Evolutionary conservation across 768 basidiomycete genomes (phyloP).

Genomic region (Agaricus subrufescens): DNA sequence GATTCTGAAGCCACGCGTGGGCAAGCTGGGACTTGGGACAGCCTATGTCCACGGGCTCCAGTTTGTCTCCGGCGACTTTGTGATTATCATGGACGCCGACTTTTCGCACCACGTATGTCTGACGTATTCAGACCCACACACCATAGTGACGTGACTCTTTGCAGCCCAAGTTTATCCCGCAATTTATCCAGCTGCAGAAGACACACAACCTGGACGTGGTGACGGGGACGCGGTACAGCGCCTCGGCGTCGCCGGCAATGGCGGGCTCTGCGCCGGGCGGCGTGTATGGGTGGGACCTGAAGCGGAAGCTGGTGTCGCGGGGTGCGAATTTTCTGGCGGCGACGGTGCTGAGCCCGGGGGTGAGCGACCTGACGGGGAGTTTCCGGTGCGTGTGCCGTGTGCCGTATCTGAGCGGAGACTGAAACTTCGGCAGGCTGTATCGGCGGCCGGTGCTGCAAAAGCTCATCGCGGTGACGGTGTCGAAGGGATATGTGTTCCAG

Average conservation of each 20-base stretch:
- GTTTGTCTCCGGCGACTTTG: constrained; percentile 87
- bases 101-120: constrained; percentile 86
- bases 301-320: constrained; percentile 80
- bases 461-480: constrained; percentile 80
- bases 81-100: constrained; percentile 97
- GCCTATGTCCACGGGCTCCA: constrained; percentile 91
- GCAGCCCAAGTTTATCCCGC: constrained; percentile 92
- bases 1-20: constrained; percentile 82
- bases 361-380: constrained; percentile 87
- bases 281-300: constrained; percentile 91
- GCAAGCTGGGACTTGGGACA: constrained; percentile 89
- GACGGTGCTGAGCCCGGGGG: constrained; percentile 78
- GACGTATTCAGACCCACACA: constrained; percentile 1
- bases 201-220: constrained; percentile 90
- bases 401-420: background rate
- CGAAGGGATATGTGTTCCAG: constrained; percentile 93
- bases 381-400: constrained; percentile 57
- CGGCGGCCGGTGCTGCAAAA: constrained; percentile 70
- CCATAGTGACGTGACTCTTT: background rate
- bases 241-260: constrained; percentile 52
- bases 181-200: constrained; percentile 83
- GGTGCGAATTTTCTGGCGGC: constrained; percentile 91
- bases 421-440: constrained; percentile 53
- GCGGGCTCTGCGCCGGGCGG: constrained; percentile 69
- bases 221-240: constrained; percentile 85